phyloP scores from a whole-genome alignment of 1,284 basidiomycete species.

The Boletus semigastroideus region DNA sequence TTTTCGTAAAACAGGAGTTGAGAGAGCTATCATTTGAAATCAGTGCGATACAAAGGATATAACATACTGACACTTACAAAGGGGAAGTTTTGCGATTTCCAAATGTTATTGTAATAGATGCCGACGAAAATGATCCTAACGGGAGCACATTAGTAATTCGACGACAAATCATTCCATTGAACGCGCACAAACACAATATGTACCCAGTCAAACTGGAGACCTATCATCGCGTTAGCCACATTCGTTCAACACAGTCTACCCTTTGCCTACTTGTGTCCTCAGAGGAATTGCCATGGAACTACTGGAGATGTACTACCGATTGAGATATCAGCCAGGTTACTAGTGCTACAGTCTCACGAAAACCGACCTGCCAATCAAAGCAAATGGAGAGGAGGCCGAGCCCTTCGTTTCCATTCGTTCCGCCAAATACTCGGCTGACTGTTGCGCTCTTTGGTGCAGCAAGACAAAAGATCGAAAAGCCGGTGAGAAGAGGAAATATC shows the following conservation, averaged over 20 bases:
- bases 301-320: constrained; percentile 42
- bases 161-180: not conserved
- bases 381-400: constrained; percentile 37
- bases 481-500: constrained; percentile 50
- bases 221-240: constrained; percentile 16
- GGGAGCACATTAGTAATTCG: constrained; percentile 1
- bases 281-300: constrained; percentile 42
- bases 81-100: too few relatives aligned
- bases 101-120: too few relatives aligned
- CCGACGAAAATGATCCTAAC: not conserved
- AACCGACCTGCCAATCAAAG: constrained; percentile 6
- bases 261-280: constrained; percentile 35
- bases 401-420: constrained; percentile 62
- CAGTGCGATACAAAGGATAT: too few relatives aligned
- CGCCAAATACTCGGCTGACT: constrained; percentile 60
- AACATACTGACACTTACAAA: too few relatives aligned
- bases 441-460: constrained; percentile 47
- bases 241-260: rapidly evolving
- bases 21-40: constrained; percentile 33
- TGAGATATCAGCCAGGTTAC: not conserved
- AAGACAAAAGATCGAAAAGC: constrained; percentile 57
- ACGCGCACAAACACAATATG: constrained; percentile 44
- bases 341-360: not conserved
- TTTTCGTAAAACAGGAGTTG: constrained; percentile 53
- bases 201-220: constrained; percentile 45